These are phyloP conservation scores for Fusarium sp. DNA, from an alignment of 2,329 filamentous ascomycete species.

Conservation along the genomic window DNA sequence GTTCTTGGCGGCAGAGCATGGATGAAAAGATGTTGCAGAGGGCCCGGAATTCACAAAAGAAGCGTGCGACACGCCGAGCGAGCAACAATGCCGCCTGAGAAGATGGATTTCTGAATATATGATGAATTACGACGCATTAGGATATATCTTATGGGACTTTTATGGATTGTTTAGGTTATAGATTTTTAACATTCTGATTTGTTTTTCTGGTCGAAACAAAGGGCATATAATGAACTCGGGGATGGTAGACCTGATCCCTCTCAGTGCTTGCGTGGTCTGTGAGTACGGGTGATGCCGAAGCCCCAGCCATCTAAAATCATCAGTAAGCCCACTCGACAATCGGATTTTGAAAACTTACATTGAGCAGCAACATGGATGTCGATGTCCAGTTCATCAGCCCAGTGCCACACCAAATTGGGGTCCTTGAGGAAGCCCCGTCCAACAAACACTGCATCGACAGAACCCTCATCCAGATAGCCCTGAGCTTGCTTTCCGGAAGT, in stretches of 20 bases:
- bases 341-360: slow-evolving; percentile 29
- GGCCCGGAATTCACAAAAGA: slow-evolving; percentile 37
- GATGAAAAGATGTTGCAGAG: slow-evolving; percentile 64
- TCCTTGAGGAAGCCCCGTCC: slow-evolving; percentile 66
- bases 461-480: slow-evolving; percentile 56
- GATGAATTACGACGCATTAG: slow-evolving; percentile 35
- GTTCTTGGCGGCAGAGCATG: slow-evolving; percentile 79
- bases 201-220: background rate
- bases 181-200: background rate
- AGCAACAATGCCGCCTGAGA: slow-evolving; percentile 6
- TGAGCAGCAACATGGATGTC: slow-evolving; percentile 57
- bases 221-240: background rate
- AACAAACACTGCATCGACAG: slow-evolving; percentile 59
- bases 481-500: slow-evolving; percentile 57
- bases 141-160: background rate
- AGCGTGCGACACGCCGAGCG: slow-evolving; percentile 34
- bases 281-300: slow-evolving; percentile 43
- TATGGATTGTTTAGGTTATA: background rate
- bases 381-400: slow-evolving; percentile 62
- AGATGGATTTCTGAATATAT: slow-evolving; percentile 7
- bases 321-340: background rate
- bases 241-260: background rate
- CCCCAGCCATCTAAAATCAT: slow-evolving; percentile 42
- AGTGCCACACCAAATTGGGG: slow-evolving; percentile 63
- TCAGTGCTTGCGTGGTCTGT: slow-evolving; percentile 40